phyloP scores from a whole-genome alignment of 2,329 filamentous ascomycete genomes.

The Hyphodiscus sp. region DNA sequence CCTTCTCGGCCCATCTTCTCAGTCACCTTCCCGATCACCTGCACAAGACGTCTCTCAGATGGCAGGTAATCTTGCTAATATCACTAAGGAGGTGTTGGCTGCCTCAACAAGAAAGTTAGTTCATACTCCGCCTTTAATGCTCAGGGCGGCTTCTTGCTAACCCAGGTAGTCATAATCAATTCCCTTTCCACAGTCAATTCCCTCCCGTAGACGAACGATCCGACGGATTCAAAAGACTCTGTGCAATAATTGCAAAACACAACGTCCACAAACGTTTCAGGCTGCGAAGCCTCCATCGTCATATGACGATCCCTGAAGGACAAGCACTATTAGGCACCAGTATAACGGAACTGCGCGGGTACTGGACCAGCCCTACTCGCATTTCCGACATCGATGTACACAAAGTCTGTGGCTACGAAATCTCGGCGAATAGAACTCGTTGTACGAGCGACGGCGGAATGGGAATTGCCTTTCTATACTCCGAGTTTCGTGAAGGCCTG shows the following conservation, averaged over 20 bases:
- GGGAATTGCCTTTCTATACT: slow-evolving; percentile 9
- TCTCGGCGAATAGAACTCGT: slow-evolving; percentile 8
- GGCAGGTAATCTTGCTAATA: too few species aligned
- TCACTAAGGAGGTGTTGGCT: too few species aligned
- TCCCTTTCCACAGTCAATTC: slow-evolving; percentile 1
- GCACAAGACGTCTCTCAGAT: too few species aligned
- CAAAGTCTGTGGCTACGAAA: slow-evolving; percentile 4
- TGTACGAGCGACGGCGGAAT: slow-evolving; percentile 3
- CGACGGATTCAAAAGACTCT: slow-evolving; percentile 11
- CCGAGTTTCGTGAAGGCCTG: slow-evolving; percentile 9
- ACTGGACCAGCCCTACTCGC: slow-evolving; percentile 6
- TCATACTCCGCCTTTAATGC: too few species aligned
- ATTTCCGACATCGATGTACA: slow-evolving; percentile 11
- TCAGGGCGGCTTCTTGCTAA: too few species aligned
- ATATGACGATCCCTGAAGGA: slow-evolving; percentile 7
- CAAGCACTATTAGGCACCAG: slow-evolving; percentile 9
- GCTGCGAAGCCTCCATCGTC: slow-evolving; percentile 6
- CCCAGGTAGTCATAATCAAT: too few species aligned
- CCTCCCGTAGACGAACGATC: slow-evolving; percentile 7
- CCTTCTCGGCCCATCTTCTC: too few species aligned
- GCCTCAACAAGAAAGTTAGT: too few species aligned
- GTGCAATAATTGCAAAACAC: slow-evolving; percentile 9
- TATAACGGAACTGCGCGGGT: slow-evolving; percentile 5
- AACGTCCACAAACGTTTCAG: slow-evolving; percentile 6
- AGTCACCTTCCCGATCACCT: too few species aligned